Evolutionary conservation across 73 alveolate species (phyloP).

Genomic region (Tetrahymena thermophila): DNA sequence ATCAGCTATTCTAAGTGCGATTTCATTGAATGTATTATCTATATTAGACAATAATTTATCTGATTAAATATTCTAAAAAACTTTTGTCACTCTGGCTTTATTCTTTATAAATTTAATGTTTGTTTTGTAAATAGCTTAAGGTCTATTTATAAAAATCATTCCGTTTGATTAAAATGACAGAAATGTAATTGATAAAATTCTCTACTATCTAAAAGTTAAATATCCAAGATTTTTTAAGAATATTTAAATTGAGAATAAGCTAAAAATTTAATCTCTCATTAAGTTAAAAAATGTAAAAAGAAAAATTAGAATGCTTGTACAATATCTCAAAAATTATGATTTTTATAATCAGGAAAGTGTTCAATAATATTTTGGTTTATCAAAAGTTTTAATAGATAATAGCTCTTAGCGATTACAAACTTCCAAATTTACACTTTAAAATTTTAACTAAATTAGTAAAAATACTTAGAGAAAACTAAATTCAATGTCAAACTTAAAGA

Average conservation of each 20-base stretch:
- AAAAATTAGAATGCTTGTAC: neutral
- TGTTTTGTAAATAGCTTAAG: neutral
- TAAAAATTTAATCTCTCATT: neutral
- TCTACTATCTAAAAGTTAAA: no score
- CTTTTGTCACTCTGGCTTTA: no score
- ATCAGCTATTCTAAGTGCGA: neutral
- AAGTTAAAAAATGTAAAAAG: neutral
- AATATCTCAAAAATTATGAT: no score
- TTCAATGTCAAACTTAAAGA: neutral
- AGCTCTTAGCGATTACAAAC: neutral
- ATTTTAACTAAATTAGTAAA: no score
- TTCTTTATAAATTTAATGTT: no score
- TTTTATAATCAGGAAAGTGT: neutral
- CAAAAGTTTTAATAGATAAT: neutral
- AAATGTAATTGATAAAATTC: no score
- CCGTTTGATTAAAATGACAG: neutral
- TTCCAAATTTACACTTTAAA: neutral
- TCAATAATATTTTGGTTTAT: neutral
- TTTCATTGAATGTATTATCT: neutral
- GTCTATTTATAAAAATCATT: neutral
- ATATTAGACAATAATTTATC: no score
- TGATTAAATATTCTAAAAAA: no score
- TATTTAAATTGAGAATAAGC: no score
- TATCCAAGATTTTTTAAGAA: neutral
- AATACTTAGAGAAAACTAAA: no score